Percentiles rank a stretch among this genome's conserved stretches.
These are phyloP conservation scores for Volvariella surrecta DNA, from an alignment of 1,284 basidiomycete species.

Conservation along the genomic window DNA sequence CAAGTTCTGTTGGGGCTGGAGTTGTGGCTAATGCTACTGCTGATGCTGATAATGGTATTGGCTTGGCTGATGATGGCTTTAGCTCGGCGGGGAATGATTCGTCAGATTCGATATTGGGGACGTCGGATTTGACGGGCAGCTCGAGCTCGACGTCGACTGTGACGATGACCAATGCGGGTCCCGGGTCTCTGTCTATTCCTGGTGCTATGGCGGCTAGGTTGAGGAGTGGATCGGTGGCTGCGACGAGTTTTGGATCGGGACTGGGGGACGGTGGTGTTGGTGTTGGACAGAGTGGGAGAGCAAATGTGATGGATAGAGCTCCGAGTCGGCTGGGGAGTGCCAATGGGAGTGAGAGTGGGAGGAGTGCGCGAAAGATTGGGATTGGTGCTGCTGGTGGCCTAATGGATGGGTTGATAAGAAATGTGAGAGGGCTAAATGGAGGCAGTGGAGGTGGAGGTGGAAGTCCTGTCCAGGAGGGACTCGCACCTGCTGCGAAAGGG, in stretches of 20 bases:
- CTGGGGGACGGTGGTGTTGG: too few species aligned
- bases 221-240: too few species aligned
- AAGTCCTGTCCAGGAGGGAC: conserved; percentile 13
- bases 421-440: conserved; percentile 9
- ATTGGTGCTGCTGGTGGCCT: conserved; percentile 1
- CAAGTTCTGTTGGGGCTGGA: conserved; percentile 21
- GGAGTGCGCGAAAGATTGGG: conserved; percentile 4
- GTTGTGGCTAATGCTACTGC: conserved; percentile 5
- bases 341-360: not conserved
- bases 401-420: not conserved
- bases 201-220: too few species aligned
- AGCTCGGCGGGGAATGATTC: not conserved
- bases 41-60: conserved; percentile 3
- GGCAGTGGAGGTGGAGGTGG: conserved; percentile 27
- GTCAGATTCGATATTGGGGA: too few species aligned
- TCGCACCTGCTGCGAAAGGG: conserved; percentile 6
- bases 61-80: too few species aligned
- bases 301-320: too few species aligned
- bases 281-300: too few species aligned
- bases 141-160: too few species aligned
- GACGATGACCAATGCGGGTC: too few species aligned
- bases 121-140: too few species aligned
- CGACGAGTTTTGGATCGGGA: too few species aligned
- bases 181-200: too few species aligned
- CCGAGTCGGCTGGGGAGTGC: not conserved